phyloP scores from a whole-genome alignment of 1,139 yeast species.

The Petasospora fabianii region DNA sequence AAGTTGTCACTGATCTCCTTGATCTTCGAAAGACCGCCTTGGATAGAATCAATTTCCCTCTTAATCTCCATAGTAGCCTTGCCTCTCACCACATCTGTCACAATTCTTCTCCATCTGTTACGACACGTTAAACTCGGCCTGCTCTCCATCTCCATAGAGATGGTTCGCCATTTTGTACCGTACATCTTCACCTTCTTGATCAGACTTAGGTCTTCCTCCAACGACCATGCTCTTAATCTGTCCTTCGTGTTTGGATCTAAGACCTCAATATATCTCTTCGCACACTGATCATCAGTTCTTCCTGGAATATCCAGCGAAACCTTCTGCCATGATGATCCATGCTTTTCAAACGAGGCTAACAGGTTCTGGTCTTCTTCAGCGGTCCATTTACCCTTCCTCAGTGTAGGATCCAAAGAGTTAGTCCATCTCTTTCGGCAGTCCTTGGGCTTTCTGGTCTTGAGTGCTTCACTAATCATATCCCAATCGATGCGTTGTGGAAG shows the following conservation, averaged over 20 bases:
- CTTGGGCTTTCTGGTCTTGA: slow-evolving; percentile 53
- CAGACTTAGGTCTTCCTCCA: slow-evolving; percentile 69
- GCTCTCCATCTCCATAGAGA: slow-evolving; percentile 66
- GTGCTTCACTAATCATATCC: slow-evolving; percentile 56
- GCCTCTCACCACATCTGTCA: slow-evolving; percentile 69
- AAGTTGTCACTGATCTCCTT: slow-evolving; percentile 29
- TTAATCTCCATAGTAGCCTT: slow-evolving; percentile 31
- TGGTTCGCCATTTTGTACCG: slow-evolving; percentile 93
- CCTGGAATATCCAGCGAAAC: slow-evolving; percentile 75
- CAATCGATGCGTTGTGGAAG: slow-evolving; percentile 48
- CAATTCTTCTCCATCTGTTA: slow-evolving; percentile 86
- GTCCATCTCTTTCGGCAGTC: slow-evolving; percentile 76
- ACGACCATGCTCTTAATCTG: slow-evolving; percentile 74
- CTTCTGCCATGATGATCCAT: slow-evolving; percentile 85
- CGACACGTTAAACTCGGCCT: slow-evolving; percentile 89
- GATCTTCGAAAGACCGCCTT: slow-evolving; percentile 26
- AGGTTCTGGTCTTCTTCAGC: slow-evolving; percentile 71
- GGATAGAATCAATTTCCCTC: slow-evolving; percentile 34
- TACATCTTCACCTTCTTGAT: slow-evolving; percentile 60
- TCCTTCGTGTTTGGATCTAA: slow-evolving; percentile 78
- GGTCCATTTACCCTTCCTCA: slow-evolving; percentile 88
- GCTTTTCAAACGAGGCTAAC: slow-evolving; percentile 56
- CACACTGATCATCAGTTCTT: slow-evolving; percentile 93
- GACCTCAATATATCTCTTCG: slow-evolving; percentile 86
- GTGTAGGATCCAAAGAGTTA: slow-evolving; percentile 75